These are phyloP conservation scores for Styphnolobium japonicum DNA, from an alignment of 306 rosid species.

Conservation along the genomic window DNA sequence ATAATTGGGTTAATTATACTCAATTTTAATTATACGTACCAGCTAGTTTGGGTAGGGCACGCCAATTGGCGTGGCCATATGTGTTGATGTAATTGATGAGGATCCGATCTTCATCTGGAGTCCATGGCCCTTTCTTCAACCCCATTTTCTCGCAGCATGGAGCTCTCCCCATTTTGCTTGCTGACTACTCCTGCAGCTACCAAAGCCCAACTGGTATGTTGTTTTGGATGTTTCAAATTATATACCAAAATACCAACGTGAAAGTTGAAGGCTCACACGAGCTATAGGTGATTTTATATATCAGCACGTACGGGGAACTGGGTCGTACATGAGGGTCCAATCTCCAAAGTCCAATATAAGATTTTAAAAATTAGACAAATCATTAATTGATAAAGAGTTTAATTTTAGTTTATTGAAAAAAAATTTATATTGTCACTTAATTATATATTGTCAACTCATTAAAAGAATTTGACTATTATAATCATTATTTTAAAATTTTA, in stretches of 20 bases:
- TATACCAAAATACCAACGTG: background rate
- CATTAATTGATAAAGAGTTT: no score
- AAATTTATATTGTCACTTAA: no score
- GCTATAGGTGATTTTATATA: background rate
- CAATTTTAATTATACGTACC: conserved; percentile 40
- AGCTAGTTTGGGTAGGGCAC: conserved; percentile 89
- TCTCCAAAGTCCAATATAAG: no score
- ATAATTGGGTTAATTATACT: background rate
- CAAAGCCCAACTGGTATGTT: background rate
- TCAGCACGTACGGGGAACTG: background rate
- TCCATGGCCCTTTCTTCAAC: conserved; percentile 92
- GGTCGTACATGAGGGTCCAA: conserved; percentile 9
- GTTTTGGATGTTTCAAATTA: background rate
- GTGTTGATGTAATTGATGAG: conserved; percentile 61
- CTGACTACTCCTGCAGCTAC: background rate
- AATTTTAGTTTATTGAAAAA: no score
- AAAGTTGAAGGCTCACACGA: conserved; percentile 14
- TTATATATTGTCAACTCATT: no score
- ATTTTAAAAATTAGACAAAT: no score
- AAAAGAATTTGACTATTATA: no score
- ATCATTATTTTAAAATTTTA: no score
- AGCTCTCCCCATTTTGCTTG: conserved; percentile 71
- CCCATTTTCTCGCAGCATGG: conserved; percentile 97
- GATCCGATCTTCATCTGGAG: conserved; percentile 67
- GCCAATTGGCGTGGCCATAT: conserved; percentile 81